phyloP scores from a whole-genome alignment of 2,329 filamentous ascomycete genomes.

The Fusarium chlamydosporum region DNA sequence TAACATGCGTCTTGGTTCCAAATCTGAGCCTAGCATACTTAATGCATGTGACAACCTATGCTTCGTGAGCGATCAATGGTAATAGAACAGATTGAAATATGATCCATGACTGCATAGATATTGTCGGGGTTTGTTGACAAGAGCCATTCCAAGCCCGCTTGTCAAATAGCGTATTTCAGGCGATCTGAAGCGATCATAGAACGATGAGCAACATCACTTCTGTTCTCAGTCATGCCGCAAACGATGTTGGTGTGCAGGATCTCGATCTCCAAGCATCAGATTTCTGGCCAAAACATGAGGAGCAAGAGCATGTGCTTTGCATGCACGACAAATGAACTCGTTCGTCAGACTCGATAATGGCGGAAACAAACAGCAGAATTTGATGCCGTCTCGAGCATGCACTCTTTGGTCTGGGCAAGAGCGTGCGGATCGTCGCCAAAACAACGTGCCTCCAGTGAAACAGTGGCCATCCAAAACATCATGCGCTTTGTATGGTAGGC shows the following conservation, averaged over 20 bases:
- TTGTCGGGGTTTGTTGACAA: background rate
- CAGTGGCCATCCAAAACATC: slow-evolving; percentile 6
- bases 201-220: background rate
- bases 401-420: background rate
- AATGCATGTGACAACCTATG: slow-evolving; percentile 33
- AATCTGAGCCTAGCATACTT: slow-evolving; percentile 6
- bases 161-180: background rate
- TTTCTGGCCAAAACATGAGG: background rate
- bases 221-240: background rate
- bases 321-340: background rate
- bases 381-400: background rate
- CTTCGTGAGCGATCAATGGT: background rate
- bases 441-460: slow-evolving; percentile 10
- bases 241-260: background rate
- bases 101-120: slow-evolving; percentile 19
- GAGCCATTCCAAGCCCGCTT: background rate
- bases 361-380: background rate
- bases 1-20: slow-evolving; percentile 6
- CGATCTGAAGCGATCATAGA: slow-evolving; percentile 13
- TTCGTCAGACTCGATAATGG: background rate
- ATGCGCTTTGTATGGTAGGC: background rate
- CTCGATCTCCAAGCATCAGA: background rate
- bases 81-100: background rate
- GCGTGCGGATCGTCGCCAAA: background rate
- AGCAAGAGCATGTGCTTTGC: background rate